Evolutionary conservation across 108 stramenopile species (phyloP).

Genomic region (Pseudonitzschia multistriata): DNA sequence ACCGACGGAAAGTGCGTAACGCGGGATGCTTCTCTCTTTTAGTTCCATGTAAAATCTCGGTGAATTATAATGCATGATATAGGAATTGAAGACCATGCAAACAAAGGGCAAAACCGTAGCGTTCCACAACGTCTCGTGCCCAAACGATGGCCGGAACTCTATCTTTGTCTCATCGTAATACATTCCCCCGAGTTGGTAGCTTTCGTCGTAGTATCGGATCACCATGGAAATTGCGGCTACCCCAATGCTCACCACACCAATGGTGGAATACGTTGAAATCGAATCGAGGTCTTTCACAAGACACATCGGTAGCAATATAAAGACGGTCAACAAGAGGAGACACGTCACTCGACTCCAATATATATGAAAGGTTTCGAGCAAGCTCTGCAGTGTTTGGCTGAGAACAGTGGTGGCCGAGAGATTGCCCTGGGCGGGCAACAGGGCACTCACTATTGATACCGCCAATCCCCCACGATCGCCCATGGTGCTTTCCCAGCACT

Average conservation of each 20-base stretch:
- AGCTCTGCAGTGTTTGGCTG: conserved; percentile 43
- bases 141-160: conserved; percentile 58
- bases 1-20: conserved; percentile 58
- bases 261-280: conserved; percentile 64
- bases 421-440: conserved; percentile 5
- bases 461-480: conserved; percentile 15
- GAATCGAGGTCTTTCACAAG: conserved; percentile 68
- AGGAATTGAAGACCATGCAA: conserved; percentile 50
- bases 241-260: conserved; percentile 56
- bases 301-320: conserved; percentile 77
- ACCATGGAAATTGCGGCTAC: conserved; percentile 51
- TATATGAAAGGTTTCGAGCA: conserved; percentile 71
- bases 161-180: conserved; percentile 35
- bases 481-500: conserved; percentile 73
- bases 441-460: conserved; percentile 5
- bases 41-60: conserved; percentile 84
- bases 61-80: conserved; percentile 79
- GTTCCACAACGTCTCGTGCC: conserved; percentile 35
- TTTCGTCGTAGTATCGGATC: conserved; percentile 61
- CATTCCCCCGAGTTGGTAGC: conserved; percentile 47
- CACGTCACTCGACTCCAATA: conserved; percentile 30
- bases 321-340: conserved; percentile 35
- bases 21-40: conserved; percentile 55
- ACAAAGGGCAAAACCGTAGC: conserved; percentile 37
- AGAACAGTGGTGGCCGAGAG: conserved; percentile 56